phyloP scores from a whole-genome alignment of 192 early-diverging fungal species.

The Polychytrium aggregatum region DNA sequence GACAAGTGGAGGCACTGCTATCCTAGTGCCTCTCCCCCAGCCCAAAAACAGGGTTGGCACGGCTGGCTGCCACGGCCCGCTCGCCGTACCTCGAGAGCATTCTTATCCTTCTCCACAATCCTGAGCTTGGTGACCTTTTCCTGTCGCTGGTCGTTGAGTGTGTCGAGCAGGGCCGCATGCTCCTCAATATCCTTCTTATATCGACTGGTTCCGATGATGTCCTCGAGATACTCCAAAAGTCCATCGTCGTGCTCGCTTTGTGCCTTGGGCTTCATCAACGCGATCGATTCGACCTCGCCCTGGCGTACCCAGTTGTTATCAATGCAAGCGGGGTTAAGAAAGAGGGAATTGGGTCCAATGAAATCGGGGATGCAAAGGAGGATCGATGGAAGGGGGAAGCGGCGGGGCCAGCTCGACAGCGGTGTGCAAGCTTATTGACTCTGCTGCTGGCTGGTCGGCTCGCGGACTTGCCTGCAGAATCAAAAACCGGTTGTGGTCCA shows the following conservation, averaged over 20 bases:
- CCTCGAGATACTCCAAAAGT: constrained; percentile 93
- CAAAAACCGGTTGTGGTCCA: constrained; percentile 96
- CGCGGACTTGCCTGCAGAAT: constrained; percentile 68
- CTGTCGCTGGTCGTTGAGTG: constrained; percentile 60
- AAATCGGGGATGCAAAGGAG: neutral
- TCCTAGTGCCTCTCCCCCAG: too few species aligned
- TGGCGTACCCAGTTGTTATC: too few species aligned
- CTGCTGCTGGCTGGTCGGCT: neutral
- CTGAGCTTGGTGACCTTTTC: constrained; percentile 77
- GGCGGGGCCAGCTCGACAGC: neutral
- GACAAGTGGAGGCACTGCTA: too few species aligned
- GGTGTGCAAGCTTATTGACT: neutral
- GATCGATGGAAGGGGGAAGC: neutral
- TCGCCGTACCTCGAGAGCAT: constrained; percentile 66
- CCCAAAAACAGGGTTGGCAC: too few species aligned
- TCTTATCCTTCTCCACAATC: constrained; percentile 80
- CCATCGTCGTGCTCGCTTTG: constrained; percentile 88
- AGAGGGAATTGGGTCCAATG: too few species aligned
- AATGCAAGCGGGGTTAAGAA: too few species aligned
- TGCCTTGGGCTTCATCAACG: constrained; percentile 95
- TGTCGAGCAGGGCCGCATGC: constrained; percentile 55
- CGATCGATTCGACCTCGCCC: constrained; percentile 98
- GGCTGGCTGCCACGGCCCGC: too few species aligned
- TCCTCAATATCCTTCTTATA: constrained; percentile 82
- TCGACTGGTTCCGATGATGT: constrained; percentile 89